Evolutionary conservation across 257 asterid species (phyloP).

Genomic region (Lycium barbarum): DNA sequence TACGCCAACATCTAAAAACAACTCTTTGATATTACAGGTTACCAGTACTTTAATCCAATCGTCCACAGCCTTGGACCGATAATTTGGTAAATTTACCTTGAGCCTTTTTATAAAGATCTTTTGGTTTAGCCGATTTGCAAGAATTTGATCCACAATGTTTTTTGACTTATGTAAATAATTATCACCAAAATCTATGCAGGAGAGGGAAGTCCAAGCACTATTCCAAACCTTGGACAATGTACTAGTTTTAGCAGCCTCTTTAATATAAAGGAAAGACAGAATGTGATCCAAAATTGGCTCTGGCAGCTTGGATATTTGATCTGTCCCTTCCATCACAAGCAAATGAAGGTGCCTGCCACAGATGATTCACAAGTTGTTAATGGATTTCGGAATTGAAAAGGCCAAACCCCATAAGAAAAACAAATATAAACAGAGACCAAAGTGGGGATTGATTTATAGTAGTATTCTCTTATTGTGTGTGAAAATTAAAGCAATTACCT

Average conservation of each 20-base stretch:
- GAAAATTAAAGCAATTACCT: neutral
- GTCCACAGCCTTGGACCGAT: neutral
- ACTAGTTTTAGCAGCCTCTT: constrained; percentile 19
- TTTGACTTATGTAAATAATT: neutral
- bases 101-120: neutral
- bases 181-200: constrained; percentile 11
- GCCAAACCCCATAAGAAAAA: neutral
- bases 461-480: neutral
- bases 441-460: neutral
- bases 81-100: constrained; percentile 7
- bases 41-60: neutral
- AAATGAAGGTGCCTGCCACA: neutral
- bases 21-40: constrained; percentile 1
- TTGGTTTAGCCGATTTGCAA: neutral
- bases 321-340: neutral
- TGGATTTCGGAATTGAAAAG: no score
- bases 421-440: neutral
- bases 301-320: constrained; percentile 8
- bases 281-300: neutral
- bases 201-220: neutral
- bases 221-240: constrained; percentile 6
- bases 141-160: constrained; percentile 14
- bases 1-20: neutral
- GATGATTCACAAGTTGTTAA: neutral
- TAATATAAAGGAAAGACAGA: neutral